A percentile compares a stretch with the other conserved stretches of the same genome.
Evolutionary conservation across 345 rosid genomes (phyloP).

Genomic region (Populus davidiana): DNA sequence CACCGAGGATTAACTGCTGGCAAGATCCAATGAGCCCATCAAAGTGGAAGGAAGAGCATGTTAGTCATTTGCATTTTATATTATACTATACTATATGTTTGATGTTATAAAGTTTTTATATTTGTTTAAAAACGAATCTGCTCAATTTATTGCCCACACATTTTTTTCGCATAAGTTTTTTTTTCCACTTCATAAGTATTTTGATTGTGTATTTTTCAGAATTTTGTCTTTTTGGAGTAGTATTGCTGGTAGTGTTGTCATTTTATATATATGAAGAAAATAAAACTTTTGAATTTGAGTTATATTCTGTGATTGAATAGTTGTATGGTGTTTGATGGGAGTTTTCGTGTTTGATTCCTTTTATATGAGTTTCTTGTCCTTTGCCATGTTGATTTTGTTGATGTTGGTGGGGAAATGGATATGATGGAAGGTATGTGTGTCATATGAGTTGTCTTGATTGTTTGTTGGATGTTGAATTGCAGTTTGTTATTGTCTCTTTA

Average conservation of each 20-base stretch:
- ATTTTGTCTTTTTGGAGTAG: neutral
- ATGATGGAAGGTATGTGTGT: neutral
- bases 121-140: neutral
- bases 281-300: too few relatives aligned
- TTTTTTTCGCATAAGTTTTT: neutral
- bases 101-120: neutral
- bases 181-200: neutral
- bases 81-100: neutral
- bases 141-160: neutral
- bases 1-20: slow-evolving; percentile 38
- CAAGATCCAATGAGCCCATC: slow-evolving; percentile 37
- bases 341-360: neutral
- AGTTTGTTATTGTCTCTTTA: slow-evolving; percentile 39
- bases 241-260: neutral
- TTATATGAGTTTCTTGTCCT: neutral
- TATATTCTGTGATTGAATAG: too few relatives aligned
- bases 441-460: slow-evolving; percentile 1
- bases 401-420: neutral
- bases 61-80: slow-evolving; percentile 8
- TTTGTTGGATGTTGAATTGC: slow-evolving; percentile 9
- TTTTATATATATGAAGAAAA: too few relatives aligned
- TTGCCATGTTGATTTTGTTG: neutral
- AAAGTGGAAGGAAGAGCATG: slow-evolving; percentile 50
- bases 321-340: neutral
- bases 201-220: neutral